These are phyloP conservation scores for Trichoderma atroviride DNA, from an alignment of 2,329 filamentous ascomycete species.

Conservation along the genomic window DNA sequence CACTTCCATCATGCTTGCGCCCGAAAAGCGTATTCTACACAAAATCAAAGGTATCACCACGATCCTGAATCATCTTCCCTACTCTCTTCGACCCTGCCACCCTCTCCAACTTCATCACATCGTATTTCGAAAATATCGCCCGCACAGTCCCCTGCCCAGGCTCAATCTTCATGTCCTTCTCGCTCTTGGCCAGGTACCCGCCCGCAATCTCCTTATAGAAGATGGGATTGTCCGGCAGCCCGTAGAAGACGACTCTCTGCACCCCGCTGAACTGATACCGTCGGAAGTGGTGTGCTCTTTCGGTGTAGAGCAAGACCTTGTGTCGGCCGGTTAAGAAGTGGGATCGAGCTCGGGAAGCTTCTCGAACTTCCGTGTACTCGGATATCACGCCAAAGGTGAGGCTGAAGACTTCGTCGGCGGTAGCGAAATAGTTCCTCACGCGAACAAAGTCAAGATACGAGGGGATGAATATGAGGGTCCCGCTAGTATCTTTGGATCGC, in stretches of 20 bases:
- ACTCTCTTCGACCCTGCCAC: conserved; percentile 81
- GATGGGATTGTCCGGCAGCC: conserved; percentile 81
- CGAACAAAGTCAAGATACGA: conserved; percentile 95
- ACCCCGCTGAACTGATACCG: conserved; percentile 83
- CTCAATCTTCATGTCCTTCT: conserved; percentile 57
- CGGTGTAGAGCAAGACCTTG: conserved; percentile 84
- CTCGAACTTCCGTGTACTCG: conserved; percentile 80
- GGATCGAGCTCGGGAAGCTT: conserved; percentile 80
- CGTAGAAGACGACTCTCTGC: conserved; percentile 84
- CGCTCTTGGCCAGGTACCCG: conserved; percentile 64
- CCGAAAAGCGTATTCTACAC: conserved; percentile 50
- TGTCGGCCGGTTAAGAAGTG: conserved; percentile 86
- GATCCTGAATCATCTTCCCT: conserved; percentile 80
- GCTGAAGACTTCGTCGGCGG: conserved; percentile 57
- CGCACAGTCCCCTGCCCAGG: conserved; percentile 62
- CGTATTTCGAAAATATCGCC: conserved; percentile 82
- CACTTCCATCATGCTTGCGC: neutral
- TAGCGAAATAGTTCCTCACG: conserved; percentile 88
- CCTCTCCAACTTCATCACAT: conserved; percentile 84
- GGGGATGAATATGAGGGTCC: conserved; percentile 86
- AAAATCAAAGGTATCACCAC: conserved; percentile 93
- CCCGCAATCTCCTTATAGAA: conserved; percentile 80
- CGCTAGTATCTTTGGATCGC: conserved; percentile 62
- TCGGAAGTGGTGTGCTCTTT: conserved; percentile 94
- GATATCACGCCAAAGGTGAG: conserved; percentile 75